Evolutionary conservation across 192 early-diverging fungal species (phyloP), one percentile per base, ranked within the genome.

Genomic region (Pilaira anomala): DNA sequence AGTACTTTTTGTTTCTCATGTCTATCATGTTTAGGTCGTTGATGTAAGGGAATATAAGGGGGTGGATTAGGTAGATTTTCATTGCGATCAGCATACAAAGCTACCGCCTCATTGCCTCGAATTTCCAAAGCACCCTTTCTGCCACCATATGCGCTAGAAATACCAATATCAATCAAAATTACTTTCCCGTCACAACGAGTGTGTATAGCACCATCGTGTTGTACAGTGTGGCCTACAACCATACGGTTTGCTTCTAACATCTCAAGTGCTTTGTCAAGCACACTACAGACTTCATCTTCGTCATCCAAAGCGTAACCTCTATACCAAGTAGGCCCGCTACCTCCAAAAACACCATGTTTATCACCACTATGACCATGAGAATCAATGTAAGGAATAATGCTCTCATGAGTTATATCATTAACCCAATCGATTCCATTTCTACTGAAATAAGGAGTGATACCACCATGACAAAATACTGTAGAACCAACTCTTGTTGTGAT

Each of bases 91-190:
- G 60, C 22, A 54, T 80, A 87, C 4, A 91, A 62, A 7, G 76
- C 85, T 40, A 63, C 74, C 1, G 87, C 77, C 5, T 56, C 61
- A 40, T 89, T 77, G 29, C 84, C 85, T 5, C 82, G 57, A 29
- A 92, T 92, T 68, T 92, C 87, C 19, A 92, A 63, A 1, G 86
- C 87, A 14, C 88, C 90, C 26, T 74, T 75, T 66, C 89, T 71
- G 5, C 81, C 71, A n/a, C 87, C 90, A 73, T 90, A 92, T 25
- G 72, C 79, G 11, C 54, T 57, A 39, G 85, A 86, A 40, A 90
- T 88, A 18, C 90, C 90, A 22, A 89, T 85, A 61, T 92, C 90
- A 62, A 92, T 85, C 29, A 90, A 73, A 55, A 84, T 69, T 26
- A 86, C 78, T 24, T 74, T 74, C 13, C 82, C 82, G 36, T 83